phyloP scores from a whole-genome alignment of 345 rosid species.

The Excoecaria cochinchinensis region DNA sequence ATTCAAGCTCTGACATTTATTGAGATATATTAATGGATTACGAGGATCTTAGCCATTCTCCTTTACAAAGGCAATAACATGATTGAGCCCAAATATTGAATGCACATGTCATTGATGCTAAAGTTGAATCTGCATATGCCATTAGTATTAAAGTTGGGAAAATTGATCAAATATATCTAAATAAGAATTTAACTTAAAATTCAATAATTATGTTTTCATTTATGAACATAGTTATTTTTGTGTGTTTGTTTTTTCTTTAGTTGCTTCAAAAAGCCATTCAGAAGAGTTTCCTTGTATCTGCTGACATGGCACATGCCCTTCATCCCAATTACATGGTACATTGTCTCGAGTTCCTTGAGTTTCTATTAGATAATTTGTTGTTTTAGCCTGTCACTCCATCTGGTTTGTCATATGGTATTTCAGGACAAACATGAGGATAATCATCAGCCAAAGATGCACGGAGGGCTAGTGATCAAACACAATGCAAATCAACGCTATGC shows the following conservation, averaged over 20 bases:
- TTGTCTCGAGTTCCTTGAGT: slow-evolving; percentile 3
- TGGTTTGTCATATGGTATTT: slow-evolving; percentile 18
- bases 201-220: background rate
- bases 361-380: slow-evolving; percentile 11
- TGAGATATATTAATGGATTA: background rate
- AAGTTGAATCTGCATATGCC: background rate
- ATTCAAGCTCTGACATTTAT: background rate
- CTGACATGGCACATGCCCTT: slow-evolving; percentile 98
- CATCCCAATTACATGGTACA: slow-evolving; percentile 89
- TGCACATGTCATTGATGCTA: background rate
- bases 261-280: slow-evolving; percentile 82
- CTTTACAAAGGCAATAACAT: background rate
- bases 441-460: slow-evolving; percentile 93
- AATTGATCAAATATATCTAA: background rate
- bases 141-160: background rate
- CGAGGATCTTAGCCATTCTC: background rate
- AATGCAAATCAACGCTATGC: slow-evolving; percentile 98
- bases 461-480: slow-evolving; percentile 98
- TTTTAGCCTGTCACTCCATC: slow-evolving; percentile 7
- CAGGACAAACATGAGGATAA: slow-evolving; percentile 97
- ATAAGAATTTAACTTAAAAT: background rate
- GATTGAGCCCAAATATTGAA: background rate
- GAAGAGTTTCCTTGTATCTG: slow-evolving; percentile 83
- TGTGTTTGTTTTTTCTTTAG: slow-evolving; percentile 38
- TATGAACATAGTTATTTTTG: slow-evolving; percentile 1